Conservation (phyloP, 2,329 filamentous ascomycete species). For the Botrytis byssoidea region DNA sequence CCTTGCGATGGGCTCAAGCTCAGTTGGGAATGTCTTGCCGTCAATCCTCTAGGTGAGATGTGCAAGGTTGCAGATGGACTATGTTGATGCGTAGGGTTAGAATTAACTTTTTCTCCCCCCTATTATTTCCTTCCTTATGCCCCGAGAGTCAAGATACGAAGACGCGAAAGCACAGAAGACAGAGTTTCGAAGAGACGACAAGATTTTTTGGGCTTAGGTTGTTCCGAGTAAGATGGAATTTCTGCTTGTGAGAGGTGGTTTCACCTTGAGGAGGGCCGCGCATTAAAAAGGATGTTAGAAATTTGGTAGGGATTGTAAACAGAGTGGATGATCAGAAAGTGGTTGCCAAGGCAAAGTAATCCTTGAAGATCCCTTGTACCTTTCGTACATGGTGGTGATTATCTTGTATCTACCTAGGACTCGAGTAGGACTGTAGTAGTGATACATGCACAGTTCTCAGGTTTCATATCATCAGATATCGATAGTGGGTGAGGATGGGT, state of each 20-base stretch:
- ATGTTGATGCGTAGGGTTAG: neutral
- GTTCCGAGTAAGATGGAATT: neutral
- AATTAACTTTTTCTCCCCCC: neutral
- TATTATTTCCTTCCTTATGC: neutral
- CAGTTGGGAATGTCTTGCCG: conserved; percentile 15
- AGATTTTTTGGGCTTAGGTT: neutral
- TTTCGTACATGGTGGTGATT: neutral
- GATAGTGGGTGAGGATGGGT: neutral
- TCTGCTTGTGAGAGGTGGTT: conserved; percentile 11
- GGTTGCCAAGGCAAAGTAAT: conserved; percentile 9
- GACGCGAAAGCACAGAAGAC: neutral
- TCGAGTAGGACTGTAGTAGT: neutral
- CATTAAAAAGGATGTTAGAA: conserved; percentile 13
- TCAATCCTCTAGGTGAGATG: neutral
- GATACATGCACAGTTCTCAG: neutral
- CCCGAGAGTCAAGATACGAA: neutral
- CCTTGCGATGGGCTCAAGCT: conserved; percentile 6
- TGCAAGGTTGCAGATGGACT: neutral
- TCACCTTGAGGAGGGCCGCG: conserved; percentile 10
- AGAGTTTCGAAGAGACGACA: neutral
- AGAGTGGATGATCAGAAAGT: neutral
- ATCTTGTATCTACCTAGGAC: neutral
- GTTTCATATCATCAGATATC: neutral
- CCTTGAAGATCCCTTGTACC: neutral
- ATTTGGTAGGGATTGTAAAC: conserved; percentile 3